phyloP scores from a whole-genome alignment of 441 rosid genomes.

The Kokia cookei region DNA sequence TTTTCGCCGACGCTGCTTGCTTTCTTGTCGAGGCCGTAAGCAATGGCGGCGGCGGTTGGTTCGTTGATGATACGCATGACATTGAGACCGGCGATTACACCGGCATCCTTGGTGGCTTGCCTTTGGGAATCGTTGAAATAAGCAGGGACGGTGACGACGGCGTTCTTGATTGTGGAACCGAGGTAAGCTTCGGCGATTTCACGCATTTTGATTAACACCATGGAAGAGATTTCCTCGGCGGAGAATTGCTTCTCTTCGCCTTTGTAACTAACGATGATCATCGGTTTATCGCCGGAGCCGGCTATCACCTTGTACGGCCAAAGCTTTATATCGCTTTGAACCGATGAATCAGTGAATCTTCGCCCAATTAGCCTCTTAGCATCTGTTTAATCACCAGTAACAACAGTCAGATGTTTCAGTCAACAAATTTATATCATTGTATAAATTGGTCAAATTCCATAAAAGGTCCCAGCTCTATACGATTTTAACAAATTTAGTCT shows the following conservation, averaged over 20 bases:
- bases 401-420: not conserved
- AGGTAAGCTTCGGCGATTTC: conserved; percentile 60
- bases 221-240: conserved; percentile 59
- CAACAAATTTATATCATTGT: too few species aligned
- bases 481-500: too few species aligned
- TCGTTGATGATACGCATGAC: conserved; percentile 58
- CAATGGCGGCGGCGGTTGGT: conserved; percentile 55
- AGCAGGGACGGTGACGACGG: conserved; percentile 54
- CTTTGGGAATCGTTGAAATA: conserved; percentile 60
- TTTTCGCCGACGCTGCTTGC: conserved; percentile 49
- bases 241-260: conserved; percentile 49
- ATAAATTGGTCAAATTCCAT: not conserved
- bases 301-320: conserved; percentile 52
- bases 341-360: conserved; percentile 43
- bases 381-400: conserved; percentile 20
- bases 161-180: conserved; percentile 44
- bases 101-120: conserved; percentile 55
- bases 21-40: conserved; percentile 58
- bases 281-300: conserved; percentile 49
- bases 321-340: conserved; percentile 42
- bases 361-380: conserved; percentile 63
- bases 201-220: conserved; percentile 59
- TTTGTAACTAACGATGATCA: conserved; percentile 45
- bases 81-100: conserved; percentile 58
- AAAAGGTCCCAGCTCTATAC: not conserved